Evolutionary conservation across 306 rosid genomes (phyloP).

Genomic region (Prunus dulcis): DNA sequence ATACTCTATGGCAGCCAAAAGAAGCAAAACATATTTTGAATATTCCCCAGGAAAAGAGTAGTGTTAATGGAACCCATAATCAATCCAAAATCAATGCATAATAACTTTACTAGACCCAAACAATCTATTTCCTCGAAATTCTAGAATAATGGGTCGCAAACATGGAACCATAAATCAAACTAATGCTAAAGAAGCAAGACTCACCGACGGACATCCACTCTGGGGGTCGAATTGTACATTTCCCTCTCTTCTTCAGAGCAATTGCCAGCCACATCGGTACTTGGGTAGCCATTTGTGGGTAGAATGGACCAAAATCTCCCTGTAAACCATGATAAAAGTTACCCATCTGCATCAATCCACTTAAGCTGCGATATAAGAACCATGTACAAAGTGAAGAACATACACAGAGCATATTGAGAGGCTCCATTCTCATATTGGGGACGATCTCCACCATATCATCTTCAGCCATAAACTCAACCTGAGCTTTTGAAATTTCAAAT

Average conservation of each 20-base stretch:
- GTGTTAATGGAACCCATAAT: background rate
- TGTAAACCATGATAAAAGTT: slow-evolving; percentile 18
- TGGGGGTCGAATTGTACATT: slow-evolving; percentile 72
- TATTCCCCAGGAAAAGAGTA: background rate
- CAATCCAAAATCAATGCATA: background rate
- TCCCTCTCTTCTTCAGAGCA: slow-evolving; percentile 84
- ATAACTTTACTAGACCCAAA: background rate
- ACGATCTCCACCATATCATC: slow-evolving; percentile 71
- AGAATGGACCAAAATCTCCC: slow-evolving; percentile 96
- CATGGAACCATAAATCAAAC: background rate
- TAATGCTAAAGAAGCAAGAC: slow-evolving; percentile 15
- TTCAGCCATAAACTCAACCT: slow-evolving; percentile 89
- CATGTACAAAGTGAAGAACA: slow-evolving; percentile 7
- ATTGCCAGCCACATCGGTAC: slow-evolving; percentile 90
- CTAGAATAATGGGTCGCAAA: background rate
- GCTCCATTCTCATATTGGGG: slow-evolving; percentile 80
- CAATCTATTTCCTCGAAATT: background rate
- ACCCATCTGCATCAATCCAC: background rate
- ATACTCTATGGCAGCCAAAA: background rate
- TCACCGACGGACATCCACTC: slow-evolving; percentile 85
- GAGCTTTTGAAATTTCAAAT: background rate
- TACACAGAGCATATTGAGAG: slow-evolving; percentile 75
- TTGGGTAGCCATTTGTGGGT: slow-evolving; percentile 65
- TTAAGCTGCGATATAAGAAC: background rate
- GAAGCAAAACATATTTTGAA: background rate